Conservation (phyloP, 495 filamentous ascomycete species). For the Neurospora tetrasperma region DNA sequence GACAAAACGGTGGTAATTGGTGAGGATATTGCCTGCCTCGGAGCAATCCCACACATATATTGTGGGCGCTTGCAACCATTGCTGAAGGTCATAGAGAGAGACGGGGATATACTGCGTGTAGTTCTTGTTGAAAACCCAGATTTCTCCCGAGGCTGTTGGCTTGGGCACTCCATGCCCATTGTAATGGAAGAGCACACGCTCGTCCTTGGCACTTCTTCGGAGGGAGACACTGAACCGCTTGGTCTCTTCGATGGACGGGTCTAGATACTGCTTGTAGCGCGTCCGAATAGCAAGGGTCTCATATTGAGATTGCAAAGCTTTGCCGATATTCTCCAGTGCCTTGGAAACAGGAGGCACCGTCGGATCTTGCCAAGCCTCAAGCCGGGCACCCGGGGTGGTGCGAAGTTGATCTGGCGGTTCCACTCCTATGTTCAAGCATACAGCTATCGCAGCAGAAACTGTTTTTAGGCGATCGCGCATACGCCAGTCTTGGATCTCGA, state of each 20-base stretch:
- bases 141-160: conserved; percentile 89
- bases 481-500: conserved; percentile 79
- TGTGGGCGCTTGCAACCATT: conserved; percentile 90
- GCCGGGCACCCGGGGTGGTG: conserved; percentile 81
- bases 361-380: conserved; percentile 97
- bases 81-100: conserved; percentile 88
- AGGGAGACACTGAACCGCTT: conserved; percentile 89
- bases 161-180: conserved; percentile 98
- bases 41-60: conserved; percentile 97
- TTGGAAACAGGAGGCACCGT: conserved; percentile 69
- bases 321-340: conserved; percentile 88
- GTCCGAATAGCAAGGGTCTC: conserved; percentile 89
- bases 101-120: conserved; percentile 99
- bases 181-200: conserved; percentile 92
- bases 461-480: conserved; percentile 96
- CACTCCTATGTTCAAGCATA: conserved; percentile 95
- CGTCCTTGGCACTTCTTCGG: conserved; percentile 85
- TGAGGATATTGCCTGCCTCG: conserved; percentile 88
- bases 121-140: conserved; percentile 98
- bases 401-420: conserved; percentile 93
- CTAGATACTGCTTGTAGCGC: conserved; percentile 90
- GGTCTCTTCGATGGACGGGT: conserved; percentile 93
- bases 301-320: conserved; percentile 88
- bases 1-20: conserved; percentile 86
- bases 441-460: conserved; percentile 82